Evolutionary conservation across 805 yeast genomes (phyloP), one percentile per base, ranked within the genome.

Genomic region (Brettanomyces bruxellensis): DNA sequence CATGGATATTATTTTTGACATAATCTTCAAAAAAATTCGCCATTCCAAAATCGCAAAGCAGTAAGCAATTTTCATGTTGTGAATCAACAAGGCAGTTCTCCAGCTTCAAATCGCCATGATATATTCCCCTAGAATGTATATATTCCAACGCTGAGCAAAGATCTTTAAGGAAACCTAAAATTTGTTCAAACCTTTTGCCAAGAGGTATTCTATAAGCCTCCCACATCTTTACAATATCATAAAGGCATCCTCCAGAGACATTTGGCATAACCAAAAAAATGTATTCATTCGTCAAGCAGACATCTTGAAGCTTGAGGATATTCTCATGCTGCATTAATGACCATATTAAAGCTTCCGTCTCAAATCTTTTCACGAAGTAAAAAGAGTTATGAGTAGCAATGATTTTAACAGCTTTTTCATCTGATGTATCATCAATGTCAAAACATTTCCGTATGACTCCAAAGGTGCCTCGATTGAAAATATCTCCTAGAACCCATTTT

Each of bases 1-100:
- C 41, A 7, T 43, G 40, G 7, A 53, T 36, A 3, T 41, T 24
- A 5, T 47, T 23, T 5, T 40, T 42, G 22, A 32, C 43, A 18
- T 45, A 48, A n/a, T 49, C 49, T 47, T 52, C 49, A 45, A 52
- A 53, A 49, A 54, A 59, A 45, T 56, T 51, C 3, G 79, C 67
- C 95, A 90, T 86, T 4, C 98, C 98, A 67, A 90, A 90, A 64
- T 90, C 98, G 65, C 96, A 86, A 5, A 90, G 60, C 25, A 83
- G 59, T 51, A 86, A 69, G 40, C 66, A 67, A 45, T 60, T 55
- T 11, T 52, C 40, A n/a, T 55, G 40, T 22, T 51, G 49, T 22
- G 69, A 66, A 50, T 81, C 81, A 25, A 86, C 61, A 40, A 87
- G 66, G 50, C 91, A 85, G 57, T 87, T 87, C 55, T 87, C 96